phyloP scores from a whole-genome alignment of 2,329 filamentous ascomycete genomes.

The Lasiodiplodia citricola region DNA sequence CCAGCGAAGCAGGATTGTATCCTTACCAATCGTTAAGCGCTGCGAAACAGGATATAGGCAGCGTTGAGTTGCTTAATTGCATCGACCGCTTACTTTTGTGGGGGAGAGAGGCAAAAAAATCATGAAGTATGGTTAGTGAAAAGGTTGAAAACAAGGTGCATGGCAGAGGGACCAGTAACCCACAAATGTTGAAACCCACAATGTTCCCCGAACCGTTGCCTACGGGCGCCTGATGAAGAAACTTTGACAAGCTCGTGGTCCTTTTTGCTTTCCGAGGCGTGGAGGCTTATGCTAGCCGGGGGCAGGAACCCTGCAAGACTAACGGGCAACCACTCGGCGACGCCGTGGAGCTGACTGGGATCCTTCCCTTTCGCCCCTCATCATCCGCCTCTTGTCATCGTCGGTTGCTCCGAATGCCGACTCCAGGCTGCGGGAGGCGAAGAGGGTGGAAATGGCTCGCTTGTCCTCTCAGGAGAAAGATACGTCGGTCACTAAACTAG shows the following conservation, averaged over 20 bases:
- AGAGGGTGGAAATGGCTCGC: not conserved
- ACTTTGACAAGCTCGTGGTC: not conserved
- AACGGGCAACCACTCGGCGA: slow-evolving; percentile 3
- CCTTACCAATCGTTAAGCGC: not conserved
- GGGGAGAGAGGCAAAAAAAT: not conserved
- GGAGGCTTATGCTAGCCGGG: not conserved
- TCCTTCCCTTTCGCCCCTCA: not conserved
- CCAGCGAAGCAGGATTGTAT: not conserved
- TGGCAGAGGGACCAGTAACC: not conserved
- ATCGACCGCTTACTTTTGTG: not conserved
- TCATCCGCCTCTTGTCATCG: not conserved
- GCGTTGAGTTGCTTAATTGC: slow-evolving; percentile 2
- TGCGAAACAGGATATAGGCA: not conserved
- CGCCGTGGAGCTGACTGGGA: not conserved
- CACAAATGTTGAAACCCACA: not conserved
- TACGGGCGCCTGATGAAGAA: slow-evolving; percentile 5
- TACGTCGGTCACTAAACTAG: not conserved
- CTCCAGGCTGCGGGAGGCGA: not conserved
- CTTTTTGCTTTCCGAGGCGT: not conserved
- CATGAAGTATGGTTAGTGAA: not conserved
- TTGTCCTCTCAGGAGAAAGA: not conserved
- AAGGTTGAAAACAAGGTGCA: not conserved
- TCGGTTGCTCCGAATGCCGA: not conserved
- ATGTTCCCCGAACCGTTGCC: not conserved
- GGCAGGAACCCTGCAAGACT: not conserved